Evolutionary conservation across 2,329 filamentous ascomycete genomes (phyloP).

Genomic region (Xylaria sp.): DNA sequence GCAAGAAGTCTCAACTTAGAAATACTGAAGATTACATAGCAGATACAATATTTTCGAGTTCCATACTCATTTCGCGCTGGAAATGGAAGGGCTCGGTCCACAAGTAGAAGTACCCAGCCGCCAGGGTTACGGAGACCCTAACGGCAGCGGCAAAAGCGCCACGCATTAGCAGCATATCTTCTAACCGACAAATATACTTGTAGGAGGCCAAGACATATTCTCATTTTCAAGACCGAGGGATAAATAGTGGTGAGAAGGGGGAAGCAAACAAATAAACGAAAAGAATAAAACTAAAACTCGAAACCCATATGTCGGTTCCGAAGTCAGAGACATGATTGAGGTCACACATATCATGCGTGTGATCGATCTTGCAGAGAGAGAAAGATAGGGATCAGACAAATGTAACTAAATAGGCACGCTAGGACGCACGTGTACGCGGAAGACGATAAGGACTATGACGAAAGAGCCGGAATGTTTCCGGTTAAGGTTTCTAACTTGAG

Average conservation of each 20-base stretch:
- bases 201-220: slow-evolving; percentile 17
- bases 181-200: neutral
- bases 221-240: neutral
- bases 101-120: neutral
- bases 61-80: neutral
- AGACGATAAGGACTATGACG: neutral
- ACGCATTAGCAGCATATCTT: slow-evolving; percentile 14
- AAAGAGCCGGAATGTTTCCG: slow-evolving; percentile 7
- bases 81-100: neutral
- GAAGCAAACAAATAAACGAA: neutral
- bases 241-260: neutral
- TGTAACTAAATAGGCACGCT: neutral
- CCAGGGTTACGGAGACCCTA: neutral
- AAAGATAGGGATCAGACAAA: slow-evolving; percentile 1
- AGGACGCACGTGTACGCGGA: neutral
- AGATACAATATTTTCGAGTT: neutral
- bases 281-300: neutral
- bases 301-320: slow-evolving; percentile 29
- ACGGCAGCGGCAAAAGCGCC: slow-evolving; percentile 13
- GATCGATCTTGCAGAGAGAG: slow-evolving; percentile 34
- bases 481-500: neutral
- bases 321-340: slow-evolving; percentile 21
- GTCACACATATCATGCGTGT: slow-evolving; percentile 23
- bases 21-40: neutral
- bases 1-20: neutral